Conservation (phyloP, 768 basidiomycete genomes). For the Tylopilus subfusipes region DNA sequence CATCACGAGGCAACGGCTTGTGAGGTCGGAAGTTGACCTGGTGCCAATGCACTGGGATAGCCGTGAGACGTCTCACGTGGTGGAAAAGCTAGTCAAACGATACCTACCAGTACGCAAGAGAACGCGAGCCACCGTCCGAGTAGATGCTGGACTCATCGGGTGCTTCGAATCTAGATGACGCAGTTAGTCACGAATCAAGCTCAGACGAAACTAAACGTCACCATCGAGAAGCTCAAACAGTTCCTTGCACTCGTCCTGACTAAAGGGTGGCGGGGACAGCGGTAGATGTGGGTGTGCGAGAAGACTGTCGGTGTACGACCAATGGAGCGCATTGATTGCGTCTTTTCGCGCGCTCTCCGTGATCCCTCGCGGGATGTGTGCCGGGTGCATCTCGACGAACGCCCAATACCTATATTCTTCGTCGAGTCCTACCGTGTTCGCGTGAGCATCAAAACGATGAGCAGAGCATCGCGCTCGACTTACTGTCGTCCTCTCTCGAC, state of each 20-base stretch:
- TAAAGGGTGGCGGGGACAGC: constrained; percentile 62
- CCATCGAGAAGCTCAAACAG: constrained; percentile 55
- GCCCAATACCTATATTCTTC: constrained; percentile 80
- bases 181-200: neutral
- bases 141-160: constrained; percentile 42
- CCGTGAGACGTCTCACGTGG: constrained; percentile 1
- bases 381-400: constrained; percentile 76
- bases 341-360: constrained; percentile 56
- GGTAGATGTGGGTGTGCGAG: constrained; percentile 50
- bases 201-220: constrained; percentile 9
- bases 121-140: constrained; percentile 65
- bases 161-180: constrained; percentile 16
- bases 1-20: constrained; percentile 61
- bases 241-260: constrained; percentile 74
- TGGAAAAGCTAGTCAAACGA: neutral
- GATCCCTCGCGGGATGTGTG: constrained; percentile 53
- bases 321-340: constrained; percentile 72
- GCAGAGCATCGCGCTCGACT: constrained; percentile 11
- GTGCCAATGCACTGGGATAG: constrained; percentile 54
- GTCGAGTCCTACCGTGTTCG: constrained; percentile 52
- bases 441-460: neutral
- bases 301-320: constrained; percentile 79
- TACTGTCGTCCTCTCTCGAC: constrained; percentile 40
- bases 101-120: constrained; percentile 63
- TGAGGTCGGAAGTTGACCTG: constrained; percentile 67